Conservation (phyloP, 441 rosid genomes). For the Arabidopsis lyrata region DNA sequence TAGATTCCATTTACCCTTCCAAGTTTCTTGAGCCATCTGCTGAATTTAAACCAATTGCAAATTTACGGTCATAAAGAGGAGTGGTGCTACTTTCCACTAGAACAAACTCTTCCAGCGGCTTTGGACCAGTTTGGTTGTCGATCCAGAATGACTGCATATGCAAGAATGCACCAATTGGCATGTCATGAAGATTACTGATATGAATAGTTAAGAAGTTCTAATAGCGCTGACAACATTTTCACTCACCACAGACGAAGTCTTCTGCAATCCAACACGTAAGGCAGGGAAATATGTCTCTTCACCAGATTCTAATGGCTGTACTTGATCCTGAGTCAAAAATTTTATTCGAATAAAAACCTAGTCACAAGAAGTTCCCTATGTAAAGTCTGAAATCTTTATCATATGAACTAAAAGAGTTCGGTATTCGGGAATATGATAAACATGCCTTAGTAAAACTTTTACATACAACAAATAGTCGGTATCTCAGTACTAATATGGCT, state of each 20-base stretch:
- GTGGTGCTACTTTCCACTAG: constrained; percentile 60
- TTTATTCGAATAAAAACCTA: neutral
- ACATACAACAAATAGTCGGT: neutral
- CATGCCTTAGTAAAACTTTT: neutral
- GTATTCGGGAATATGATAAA: neutral
- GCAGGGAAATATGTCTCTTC: constrained; percentile 91
- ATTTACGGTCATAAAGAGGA: constrained; percentile 96
- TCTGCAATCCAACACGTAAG: constrained; percentile 64
- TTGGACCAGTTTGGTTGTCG: constrained; percentile 69
- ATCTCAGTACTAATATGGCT: neutral
- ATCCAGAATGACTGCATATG: constrained; percentile 88
- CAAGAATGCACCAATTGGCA: constrained; percentile 41
- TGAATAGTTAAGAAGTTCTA: constrained; percentile 11
- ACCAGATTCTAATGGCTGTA: constrained; percentile 72
- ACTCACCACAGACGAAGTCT: constrained; percentile 82
- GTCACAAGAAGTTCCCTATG: constrained; percentile 1
- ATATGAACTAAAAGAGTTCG: neutral
- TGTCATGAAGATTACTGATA: constrained; percentile 23
- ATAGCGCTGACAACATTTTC: neutral
- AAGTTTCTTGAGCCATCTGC: constrained; percentile 68
- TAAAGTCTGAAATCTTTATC: neutral
- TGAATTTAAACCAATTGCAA: constrained; percentile 74
- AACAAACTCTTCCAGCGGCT: constrained; percentile 48
- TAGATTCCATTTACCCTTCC: constrained; percentile 62
- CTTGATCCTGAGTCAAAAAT: constrained; percentile 54